Base-by-base conservation (phyloP, 208 protist genomes). In the Plasmodiophora brassicae region DNA sequence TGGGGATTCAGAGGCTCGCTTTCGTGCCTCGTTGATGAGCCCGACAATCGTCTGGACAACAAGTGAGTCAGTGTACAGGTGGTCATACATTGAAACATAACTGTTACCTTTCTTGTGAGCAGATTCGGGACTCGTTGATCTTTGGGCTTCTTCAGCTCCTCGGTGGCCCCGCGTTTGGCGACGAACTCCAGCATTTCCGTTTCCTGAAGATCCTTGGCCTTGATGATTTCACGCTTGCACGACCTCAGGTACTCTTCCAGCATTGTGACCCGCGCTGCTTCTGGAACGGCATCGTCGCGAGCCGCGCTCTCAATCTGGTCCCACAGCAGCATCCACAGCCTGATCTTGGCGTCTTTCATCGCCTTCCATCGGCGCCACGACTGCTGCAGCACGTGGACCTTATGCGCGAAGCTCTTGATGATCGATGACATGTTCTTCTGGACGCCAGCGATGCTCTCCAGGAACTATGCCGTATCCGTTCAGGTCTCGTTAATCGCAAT, bases 371-470 rank as follows among this genome's bases (percentile, higher is more conserved):
- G 5, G 32, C 32, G 20, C 32, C 41, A 38, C 10, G 41, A 78
- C 41, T 32, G 5, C n/a, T 78, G 65, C n/a, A 78, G n/a, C 10
- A 78, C 65, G 32, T 44, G n/a, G 32, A 78, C 65, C 32, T 38
- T n/a, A 78, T 78, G 65, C 5, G 32, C 32, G 65, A 78, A 78
- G 65, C 41, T 78, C 65, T 78, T 78, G 20, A 78, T 78, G 41
- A 78, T 78, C 14, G 65, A 36, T 32, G 65, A 78, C 65, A 78
- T 44, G 41, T 78, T 78, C 65, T 78, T 78, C n/a, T 78, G 65
- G 41, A 78, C 65, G n/a, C 65, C 65, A 78, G 65, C 65, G n/a
- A 38, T 38, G 65, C n/a, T 78, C 65, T 78, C 65, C 65, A 78
- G n/a, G 65, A 78, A 78, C 65, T 78, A 78, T 38, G 14, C 5